Base-by-base conservation (phyloP, 192 early-diverging fungal genomes). In the Backusella liffmaniae region DNA sequence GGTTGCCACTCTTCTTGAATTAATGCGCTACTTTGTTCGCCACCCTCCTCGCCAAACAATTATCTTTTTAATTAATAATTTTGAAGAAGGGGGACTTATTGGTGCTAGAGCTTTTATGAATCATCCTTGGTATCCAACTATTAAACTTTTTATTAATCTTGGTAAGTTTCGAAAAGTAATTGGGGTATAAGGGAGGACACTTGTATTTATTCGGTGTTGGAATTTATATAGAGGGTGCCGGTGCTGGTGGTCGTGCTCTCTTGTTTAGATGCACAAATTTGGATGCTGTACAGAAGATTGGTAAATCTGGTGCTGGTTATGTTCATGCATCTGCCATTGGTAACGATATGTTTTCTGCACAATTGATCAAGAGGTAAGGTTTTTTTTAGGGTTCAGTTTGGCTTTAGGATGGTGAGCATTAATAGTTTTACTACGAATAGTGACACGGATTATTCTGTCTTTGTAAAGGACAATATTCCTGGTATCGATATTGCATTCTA, bases 31-130 rank as follows among this genome's bases (percentile, higher is more conserved):
- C 53, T 79, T 93, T 73, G 81, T 87, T 35, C 72, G 74, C 18
- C 77, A 86, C 53, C 91, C 90, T 41, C 84, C 86, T 30, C 80
- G 84, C 10, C 87, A 92, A 46, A 86, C 88, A 7, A 86, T 93
- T 42, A 78, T 93, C 13, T 88, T 93, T 75, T 89, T 92, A 78
- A 89, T 93, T 53, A 91, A 93, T 76, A 92, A 91, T 79, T 87
- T 88, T 42, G 92, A 93, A 80, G 92, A 93, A 71, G 80, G 75
- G 51, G 92, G 91, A 0, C 77, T 93, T 21, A 77, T 85, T 78
- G 92, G 92, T n/a, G 90, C 92, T 2, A 78, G 76, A 32, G 79
- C 86, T 4, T 90, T 93, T 78, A 86, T 90, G 44, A 83, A 87
- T 36, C 92, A 93, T 69, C 85, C 82, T 23, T 93, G 92, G 92